These are phyloP conservation scores for Yamadazyma kitorensis DNA, from an alignment of 805 yeast species.

Conservation along the genomic window DNA sequence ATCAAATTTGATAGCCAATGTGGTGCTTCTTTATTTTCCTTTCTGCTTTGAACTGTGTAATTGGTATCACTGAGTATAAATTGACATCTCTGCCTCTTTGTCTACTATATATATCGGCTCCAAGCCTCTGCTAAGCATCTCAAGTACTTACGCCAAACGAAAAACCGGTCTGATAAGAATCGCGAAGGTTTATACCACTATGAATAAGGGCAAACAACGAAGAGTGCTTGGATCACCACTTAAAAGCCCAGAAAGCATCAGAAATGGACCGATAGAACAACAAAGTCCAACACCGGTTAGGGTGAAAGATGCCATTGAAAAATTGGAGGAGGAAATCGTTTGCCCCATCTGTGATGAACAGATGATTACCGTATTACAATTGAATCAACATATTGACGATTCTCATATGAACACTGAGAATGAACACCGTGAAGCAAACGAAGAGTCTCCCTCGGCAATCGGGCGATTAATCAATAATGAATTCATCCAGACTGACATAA, in stretches of 20 bases:
- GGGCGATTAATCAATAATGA: conserved; percentile 12
- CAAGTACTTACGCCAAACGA: too few species aligned
- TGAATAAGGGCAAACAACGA: too few species aligned
- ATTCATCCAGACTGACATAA: conserved; percentile 33
- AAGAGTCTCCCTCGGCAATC: conserved; percentile 6
- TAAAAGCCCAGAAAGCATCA: conserved; percentile 16
- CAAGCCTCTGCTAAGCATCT: too few species aligned
- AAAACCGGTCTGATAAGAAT: too few species aligned
- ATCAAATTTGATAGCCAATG: too few species aligned
- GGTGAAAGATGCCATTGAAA: neutral
- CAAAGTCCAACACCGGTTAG: neutral
- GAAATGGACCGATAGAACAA: conserved; percentile 4
- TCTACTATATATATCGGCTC: too few species aligned
- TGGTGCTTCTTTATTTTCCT: too few species aligned
- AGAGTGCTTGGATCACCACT: conserved; percentile 26
- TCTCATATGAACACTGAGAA: conserved; percentile 43
- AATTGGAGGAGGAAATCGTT: conserved; percentile 6
- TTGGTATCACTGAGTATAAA: too few species aligned
- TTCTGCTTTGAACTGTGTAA: too few species aligned
- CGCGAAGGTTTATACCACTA: too few species aligned
- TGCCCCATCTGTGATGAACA: conserved; percentile 74
- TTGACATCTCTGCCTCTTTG: too few species aligned
- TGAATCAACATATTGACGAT: conserved; percentile 73
- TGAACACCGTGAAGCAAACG: neutral
- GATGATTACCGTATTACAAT: conserved; percentile 51